Evolutionary conservation across 163 green algal species (phyloP).

Genomic region (Trebouxiophyceae sp.): DNA sequence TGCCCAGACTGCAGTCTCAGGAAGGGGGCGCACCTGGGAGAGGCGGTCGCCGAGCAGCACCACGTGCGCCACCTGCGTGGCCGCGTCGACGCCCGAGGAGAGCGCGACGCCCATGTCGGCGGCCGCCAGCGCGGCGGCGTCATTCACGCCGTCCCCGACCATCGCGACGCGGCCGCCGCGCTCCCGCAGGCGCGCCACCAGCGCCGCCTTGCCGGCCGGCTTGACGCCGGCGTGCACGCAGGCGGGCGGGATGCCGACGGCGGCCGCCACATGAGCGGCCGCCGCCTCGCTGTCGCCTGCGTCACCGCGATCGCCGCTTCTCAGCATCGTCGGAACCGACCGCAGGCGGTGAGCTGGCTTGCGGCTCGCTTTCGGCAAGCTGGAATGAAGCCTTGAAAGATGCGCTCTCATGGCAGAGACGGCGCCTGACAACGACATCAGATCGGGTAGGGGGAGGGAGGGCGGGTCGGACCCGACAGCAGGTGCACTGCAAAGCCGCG

Average conservation of each 20-base stretch:
- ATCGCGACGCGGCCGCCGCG: constrained; percentile 68
- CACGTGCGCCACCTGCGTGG: constrained; percentile 76
- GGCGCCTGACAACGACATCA: too few species aligned
- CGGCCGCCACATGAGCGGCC: constrained; percentile 55
- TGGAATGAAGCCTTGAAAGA: too few species aligned
- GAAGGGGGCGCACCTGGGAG: constrained; percentile 20
- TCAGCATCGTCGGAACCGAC: too few species aligned
- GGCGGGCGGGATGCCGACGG: constrained; percentile 62
- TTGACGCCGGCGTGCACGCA: constrained; percentile 73
- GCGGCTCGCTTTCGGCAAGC: too few species aligned
- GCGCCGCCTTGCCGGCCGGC: constrained; percentile 68
- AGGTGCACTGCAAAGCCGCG: constrained; percentile 64
- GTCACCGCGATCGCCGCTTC: too few species aligned
- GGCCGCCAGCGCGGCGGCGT: constrained; percentile 84
- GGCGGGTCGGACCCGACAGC: constrained; percentile 58
- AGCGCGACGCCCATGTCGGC: constrained; percentile 95
- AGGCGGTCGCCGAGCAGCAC: constrained; percentile 82
- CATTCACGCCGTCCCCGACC: constrained; percentile 96
- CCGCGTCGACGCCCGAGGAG: constrained; percentile 81
- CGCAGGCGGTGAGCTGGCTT: too few species aligned
- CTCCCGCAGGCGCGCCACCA: constrained; percentile 51
- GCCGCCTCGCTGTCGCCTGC: constrained; percentile 47
- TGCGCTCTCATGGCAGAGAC: too few species aligned
- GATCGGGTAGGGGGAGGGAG: too few species aligned
- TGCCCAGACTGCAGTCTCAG: neutral